A percentile compares a stretch with the other conserved stretches of the same genome.
phyloP scores from a whole-genome alignment of 73 alveolate species.

The Urostyla sp. region DNA sequence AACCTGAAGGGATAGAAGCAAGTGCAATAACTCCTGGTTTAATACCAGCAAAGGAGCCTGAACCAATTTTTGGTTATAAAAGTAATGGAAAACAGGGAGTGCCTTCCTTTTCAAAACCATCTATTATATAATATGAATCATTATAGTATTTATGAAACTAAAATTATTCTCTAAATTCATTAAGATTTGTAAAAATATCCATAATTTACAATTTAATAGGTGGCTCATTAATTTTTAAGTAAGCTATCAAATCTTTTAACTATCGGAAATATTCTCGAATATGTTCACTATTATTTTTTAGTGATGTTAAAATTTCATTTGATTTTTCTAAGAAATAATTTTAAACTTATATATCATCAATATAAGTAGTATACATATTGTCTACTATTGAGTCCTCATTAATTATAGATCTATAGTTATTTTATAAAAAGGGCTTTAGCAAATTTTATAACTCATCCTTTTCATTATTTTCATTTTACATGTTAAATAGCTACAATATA shows the following conservation, averaged over 20 bases:
- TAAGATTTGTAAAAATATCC: background rate
- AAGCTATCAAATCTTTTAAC: background rate
- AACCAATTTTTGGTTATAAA: slow-evolving; percentile 19
- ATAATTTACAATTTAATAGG: slow-evolving; percentile 1
- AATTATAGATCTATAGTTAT: slow-evolving; percentile 25
- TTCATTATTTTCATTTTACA: background rate
- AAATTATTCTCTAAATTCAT: background rate
- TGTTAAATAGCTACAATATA: slow-evolving; percentile 7
- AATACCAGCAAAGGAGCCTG: slow-evolving; percentile 53
- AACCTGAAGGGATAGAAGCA: slow-evolving; percentile 18
- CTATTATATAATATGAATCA: background rate
- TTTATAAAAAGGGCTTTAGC: slow-evolving; percentile 38
- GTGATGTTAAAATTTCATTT: background rate
- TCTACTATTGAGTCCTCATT: slow-evolving; percentile 1
- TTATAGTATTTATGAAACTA: background rate
- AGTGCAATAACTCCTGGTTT: slow-evolving; percentile 32
- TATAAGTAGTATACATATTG: background rate
- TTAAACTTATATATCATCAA: background rate
- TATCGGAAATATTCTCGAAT: background rate
- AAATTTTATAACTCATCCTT: slow-evolving; percentile 6
- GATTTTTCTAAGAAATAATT: background rate
- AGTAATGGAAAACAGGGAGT: slow-evolving; percentile 7
- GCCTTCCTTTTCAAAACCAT: slow-evolving; percentile 54
- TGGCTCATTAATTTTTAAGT: slow-evolving; percentile 45
- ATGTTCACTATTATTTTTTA: background rate